Conservation (phyloP, 345 rosid genomes). For the Erodium maritimum region DNA sequence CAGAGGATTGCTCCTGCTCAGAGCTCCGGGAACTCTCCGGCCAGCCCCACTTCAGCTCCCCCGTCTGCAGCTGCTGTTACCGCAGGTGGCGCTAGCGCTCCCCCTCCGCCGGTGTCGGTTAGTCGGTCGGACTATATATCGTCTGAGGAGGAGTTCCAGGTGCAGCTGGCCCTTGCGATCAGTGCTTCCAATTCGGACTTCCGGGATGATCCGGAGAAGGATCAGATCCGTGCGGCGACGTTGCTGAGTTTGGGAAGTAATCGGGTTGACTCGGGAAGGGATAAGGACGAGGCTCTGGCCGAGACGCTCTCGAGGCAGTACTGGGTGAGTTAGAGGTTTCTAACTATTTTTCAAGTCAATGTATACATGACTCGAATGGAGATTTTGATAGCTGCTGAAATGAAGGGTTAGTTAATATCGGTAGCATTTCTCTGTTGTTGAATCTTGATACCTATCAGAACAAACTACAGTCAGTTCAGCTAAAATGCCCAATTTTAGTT, state of each 20-base stretch:
- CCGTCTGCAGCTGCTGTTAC: conserved; percentile 20
- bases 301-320: conserved; percentile 77
- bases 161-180: conserved; percentile 90
- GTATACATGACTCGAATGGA: background rate
- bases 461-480: background rate
- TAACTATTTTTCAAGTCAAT: conserved; percentile 1
- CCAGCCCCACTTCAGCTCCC: conserved; percentile 28
- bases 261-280: conserved; percentile 41
- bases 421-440: background rate
- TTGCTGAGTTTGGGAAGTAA: conserved; percentile 57
- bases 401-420: background rate
- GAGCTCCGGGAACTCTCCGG: conserved; percentile 23
- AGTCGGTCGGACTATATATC: conserved; percentile 46
- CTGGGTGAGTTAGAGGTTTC: conserved; percentile 58
- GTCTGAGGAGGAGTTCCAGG: conserved; percentile 93
- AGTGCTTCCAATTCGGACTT: conserved; percentile 79
- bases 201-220: conserved; percentile 59
- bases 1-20: conserved; percentile 21
- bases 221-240: conserved; percentile 89
- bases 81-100: conserved; percentile 7
- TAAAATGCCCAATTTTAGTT: background rate
- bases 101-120: conserved; percentile 4
- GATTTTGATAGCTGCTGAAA: background rate
- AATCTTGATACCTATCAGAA: background rate
- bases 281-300: conserved; percentile 45